Conservation (phyloP, 2,329 filamentous ascomycete species). For the Clarireedia paspali region DNA sequence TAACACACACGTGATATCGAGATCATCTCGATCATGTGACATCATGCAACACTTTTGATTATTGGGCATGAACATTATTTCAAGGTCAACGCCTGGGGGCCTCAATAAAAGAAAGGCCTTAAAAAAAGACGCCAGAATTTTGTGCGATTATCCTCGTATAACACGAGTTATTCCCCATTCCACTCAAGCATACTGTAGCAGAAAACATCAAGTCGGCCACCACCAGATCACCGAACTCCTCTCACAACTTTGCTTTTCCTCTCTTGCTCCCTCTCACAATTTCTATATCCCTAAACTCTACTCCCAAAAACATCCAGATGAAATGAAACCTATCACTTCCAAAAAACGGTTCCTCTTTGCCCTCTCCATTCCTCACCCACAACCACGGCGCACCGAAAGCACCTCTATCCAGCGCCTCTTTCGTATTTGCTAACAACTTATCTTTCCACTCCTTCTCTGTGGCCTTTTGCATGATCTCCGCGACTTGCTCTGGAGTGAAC, state of each 20-base stretch:
- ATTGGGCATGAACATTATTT: too few species aligned
- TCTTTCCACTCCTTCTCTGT: constrained; percentile 43
- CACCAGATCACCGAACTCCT: too few species aligned
- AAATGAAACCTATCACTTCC: constrained; percentile 68
- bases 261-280: constrained; percentile 29
- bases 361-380: constrained; percentile 52
- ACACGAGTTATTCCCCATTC: too few species aligned
- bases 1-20: background rate
- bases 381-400: constrained; percentile 76
- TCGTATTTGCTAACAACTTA: constrained; percentile 49
- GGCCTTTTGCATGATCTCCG: constrained; percentile 46
- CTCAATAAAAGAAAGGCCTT: too few species aligned
- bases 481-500: constrained; percentile 46
- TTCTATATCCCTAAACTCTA: constrained; percentile 50
- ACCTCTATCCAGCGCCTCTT: constrained; percentile 53
- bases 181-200: too few species aligned
- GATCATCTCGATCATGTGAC: too few species aligned
- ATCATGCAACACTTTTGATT: too few species aligned
- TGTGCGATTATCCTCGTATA: too few species aligned
- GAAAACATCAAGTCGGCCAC: too few species aligned
- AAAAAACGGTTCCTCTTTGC: constrained; percentile 62
- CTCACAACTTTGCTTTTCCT: constrained; percentile 18
- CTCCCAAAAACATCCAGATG: constrained; percentile 57
- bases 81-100: too few species aligned
- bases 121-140: too few species aligned